Conservation (phyloP, 192 early-diverging fungal species). For the Backusella macrospora region DNA sequence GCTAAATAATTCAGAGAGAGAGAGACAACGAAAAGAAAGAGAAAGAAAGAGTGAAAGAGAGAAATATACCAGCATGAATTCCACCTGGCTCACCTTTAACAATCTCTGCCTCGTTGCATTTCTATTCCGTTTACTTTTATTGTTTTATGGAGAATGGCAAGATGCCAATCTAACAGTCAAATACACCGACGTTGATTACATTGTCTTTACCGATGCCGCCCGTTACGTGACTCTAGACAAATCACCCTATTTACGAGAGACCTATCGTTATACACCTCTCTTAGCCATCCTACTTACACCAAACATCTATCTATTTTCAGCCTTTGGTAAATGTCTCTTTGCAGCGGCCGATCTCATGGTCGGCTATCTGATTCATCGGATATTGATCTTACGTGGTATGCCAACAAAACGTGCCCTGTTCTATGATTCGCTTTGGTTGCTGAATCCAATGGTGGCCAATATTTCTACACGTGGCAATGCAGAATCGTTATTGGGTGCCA, state of each 20-base stretch:
- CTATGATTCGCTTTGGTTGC: conserved; percentile 76
- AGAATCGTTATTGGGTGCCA: conserved; percentile 82
- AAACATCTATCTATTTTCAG: conserved; percentile 69
- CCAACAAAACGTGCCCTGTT: conserved; percentile 49
- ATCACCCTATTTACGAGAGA: conserved; percentile 89
- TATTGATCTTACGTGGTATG: conserved; percentile 59
- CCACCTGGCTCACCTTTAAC: conserved; percentile 34
- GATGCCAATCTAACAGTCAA: conserved; percentile 89
- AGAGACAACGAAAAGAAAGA: not conserved
- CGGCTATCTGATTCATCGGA: conserved; percentile 67
- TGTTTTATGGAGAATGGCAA: conserved; percentile 88
- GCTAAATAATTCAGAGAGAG: not conserved
- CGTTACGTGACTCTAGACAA: conserved; percentile 67
- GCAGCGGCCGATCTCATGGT: conserved; percentile 77
- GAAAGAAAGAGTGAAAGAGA: not conserved
- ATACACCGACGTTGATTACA: conserved; percentile 98
- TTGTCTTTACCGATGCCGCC: conserved; percentile 95
- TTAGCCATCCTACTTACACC: conserved; percentile 90
- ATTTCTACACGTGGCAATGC: conserved; percentile 96
- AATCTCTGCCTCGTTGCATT: conserved; percentile 30
- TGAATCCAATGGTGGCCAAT: conserved; percentile 95
- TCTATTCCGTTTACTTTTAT: conserved; percentile 64
- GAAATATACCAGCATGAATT: conserved; percentile 2
- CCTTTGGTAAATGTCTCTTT: conserved; percentile 96
- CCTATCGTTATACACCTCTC: conserved; percentile 97